Evolutionary conservation across 2,329 filamentous ascomycete genomes (phyloP).

Genomic region (Colletotrichum agaves): DNA sequence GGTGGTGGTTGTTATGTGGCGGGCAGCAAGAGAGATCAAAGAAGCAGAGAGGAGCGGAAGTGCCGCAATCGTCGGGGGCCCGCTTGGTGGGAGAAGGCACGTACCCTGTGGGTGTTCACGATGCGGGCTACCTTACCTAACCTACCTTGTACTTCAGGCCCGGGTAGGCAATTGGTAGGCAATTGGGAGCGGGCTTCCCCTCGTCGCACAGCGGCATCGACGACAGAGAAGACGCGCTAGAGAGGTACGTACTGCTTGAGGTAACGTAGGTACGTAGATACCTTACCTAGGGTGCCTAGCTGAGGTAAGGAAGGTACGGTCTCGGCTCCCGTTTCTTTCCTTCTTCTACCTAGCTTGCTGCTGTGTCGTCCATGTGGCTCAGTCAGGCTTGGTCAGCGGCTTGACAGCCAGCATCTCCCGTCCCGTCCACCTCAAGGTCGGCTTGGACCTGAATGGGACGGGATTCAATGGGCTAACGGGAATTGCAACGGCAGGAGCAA

Average conservation of each 20-base stretch:
- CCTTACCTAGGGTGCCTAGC: too few species aligned
- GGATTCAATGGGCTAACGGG: constrained; percentile 10
- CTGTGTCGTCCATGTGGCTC: not conserved
- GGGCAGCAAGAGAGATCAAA: constrained; percentile 2
- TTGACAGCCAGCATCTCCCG: not conserved
- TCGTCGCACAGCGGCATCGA: too few species aligned
- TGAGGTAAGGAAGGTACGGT: too few species aligned
- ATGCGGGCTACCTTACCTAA: not conserved
- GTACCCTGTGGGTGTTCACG: constrained; percentile 6
- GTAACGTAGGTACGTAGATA: too few species aligned
- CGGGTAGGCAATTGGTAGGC: not conserved
- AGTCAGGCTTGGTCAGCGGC: constrained; percentile 28
- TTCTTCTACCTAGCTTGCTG: not conserved
- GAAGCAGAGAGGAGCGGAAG: constrained; percentile 18
- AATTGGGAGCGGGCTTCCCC: too few species aligned
- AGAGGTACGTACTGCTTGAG: too few species aligned
- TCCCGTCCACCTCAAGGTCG: not conserved
- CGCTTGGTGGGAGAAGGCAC: constrained; percentile 9
- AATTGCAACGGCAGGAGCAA: constrained; percentile 21
- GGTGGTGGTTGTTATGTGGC: not conserved
- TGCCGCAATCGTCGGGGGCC: constrained; percentile 34
- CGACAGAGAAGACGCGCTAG: too few species aligned
- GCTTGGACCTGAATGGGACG: not conserved
- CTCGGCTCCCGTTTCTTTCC: not conserved
- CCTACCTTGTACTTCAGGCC: too few species aligned